Evolutionary conservation across 2,329 filamentous ascomycete genomes (phyloP).

Genomic region (Hymenoscyphus repandus): DNA sequence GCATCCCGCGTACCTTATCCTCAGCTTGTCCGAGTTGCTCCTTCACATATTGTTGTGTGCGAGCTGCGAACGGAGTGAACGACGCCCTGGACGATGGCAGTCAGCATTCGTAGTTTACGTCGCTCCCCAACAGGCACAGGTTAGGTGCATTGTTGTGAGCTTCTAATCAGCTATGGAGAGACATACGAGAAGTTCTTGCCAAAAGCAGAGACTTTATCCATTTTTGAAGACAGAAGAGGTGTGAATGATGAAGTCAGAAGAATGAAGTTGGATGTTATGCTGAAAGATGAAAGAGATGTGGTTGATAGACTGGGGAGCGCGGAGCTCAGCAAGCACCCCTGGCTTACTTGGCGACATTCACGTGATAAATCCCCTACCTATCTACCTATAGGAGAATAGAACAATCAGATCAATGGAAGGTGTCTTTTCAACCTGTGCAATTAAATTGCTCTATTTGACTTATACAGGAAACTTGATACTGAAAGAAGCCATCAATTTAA

Average conservation of each 20-base stretch:
- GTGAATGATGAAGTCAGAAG: constrained; percentile 16
- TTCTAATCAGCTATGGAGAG: constrained; percentile 5
- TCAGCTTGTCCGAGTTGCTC: constrained; percentile 93
- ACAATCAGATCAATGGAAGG: too few species aligned
- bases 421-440: too few species aligned
- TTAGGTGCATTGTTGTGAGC: constrained; percentile 11
- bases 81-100: constrained; percentile 62
- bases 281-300: not conserved
- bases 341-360: too few species aligned
- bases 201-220: constrained; percentile 67
- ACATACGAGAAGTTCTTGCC: constrained; percentile 65
- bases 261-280: constrained; percentile 10
- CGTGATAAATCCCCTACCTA: too few species aligned
- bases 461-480: too few species aligned
- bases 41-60: constrained; percentile 96
- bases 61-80: constrained; percentile 87
- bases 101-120: constrained; percentile 29
- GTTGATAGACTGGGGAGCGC: too few species aligned
- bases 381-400: too few species aligned
- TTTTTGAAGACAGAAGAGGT: constrained; percentile 30
- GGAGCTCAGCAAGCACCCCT: too few species aligned
- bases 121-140: constrained; percentile 21
- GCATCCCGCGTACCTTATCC: constrained; percentile 63
- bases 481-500: too few species aligned
- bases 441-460: too few species aligned